Percentiles rank a stretch among this genome's conserved stretches.
Evolutionary conservation across 108 stramenopile species (phyloP).

Genomic region (Schizochytrium sp.): DNA sequence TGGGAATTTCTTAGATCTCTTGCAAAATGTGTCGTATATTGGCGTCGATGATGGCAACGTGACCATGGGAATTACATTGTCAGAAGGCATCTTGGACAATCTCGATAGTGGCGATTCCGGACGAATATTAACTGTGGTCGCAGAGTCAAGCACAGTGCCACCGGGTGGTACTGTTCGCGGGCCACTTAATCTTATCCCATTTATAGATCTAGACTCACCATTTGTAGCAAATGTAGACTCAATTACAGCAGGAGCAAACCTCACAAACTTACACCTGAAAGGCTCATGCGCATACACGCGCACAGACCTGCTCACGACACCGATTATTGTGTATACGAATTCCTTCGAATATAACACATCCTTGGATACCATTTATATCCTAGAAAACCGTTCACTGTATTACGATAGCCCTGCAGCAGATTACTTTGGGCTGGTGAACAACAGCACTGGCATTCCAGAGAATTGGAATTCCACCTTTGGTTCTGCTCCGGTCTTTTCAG

Average conservation of each 20-base stretch:
- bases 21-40: not conserved
- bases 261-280: not conserved
- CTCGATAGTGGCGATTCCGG: not conserved
- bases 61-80: not conserved
- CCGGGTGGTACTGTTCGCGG: not conserved
- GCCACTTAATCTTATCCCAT: not conserved
- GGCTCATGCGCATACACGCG: not conserved
- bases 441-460: not conserved
- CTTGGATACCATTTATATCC: not conserved
- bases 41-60: not conserved
- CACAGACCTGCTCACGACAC: not conserved
- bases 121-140: not conserved
- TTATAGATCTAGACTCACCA: not conserved
- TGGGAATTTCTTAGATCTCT: not conserved
- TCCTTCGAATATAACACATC: not conserved
- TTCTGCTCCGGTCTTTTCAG: not conserved
- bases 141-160: not conserved
- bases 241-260: not conserved
- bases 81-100: not conserved
- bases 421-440: conserved; percentile 15
- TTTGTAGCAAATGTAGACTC: not conserved
- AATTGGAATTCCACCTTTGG: not conserved
- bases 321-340: not conserved
- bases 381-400: not conserved
- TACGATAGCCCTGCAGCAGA: conserved; percentile 13